Percentiles rank a stretch among this genome's conserved stretches.
Conservation (phyloP, 768 basidiomycete species). For the Leccinum subtestaceum region DNA sequence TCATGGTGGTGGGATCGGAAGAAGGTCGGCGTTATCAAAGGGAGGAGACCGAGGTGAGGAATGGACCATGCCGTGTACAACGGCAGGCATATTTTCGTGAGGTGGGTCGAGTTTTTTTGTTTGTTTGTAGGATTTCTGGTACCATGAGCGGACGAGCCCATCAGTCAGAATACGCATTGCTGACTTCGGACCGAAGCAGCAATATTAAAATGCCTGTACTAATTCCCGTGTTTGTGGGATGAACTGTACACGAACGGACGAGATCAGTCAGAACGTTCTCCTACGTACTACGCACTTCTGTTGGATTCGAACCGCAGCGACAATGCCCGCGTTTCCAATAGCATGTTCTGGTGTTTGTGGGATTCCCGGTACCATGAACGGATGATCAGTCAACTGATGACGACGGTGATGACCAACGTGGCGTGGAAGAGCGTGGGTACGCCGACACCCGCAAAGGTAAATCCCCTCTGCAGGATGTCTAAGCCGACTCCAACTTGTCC, state of each 20-base stretch:
- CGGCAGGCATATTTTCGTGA: neutral
- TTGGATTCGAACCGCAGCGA: neutral
- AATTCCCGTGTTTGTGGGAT: neutral
- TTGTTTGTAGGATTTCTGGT: neutral
- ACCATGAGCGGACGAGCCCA: neutral
- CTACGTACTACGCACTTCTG: neutral
- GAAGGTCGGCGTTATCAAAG: neutral
- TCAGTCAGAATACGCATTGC: neutral
- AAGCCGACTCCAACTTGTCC: constrained; percentile 4
- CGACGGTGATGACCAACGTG: no score
- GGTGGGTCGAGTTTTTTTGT: neutral
- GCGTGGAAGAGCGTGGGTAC: constrained; percentile 28
- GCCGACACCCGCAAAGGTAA: constrained; percentile 23
- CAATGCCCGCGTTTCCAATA: neutral
- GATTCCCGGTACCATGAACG: neutral
- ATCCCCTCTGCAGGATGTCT: constrained; percentile 7
- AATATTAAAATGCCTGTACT: neutral
- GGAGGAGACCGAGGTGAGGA: no score
- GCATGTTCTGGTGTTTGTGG: no score
- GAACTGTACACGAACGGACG: neutral
- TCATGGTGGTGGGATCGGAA: neutral
- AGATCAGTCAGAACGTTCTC: neutral
- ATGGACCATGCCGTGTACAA: neutral
- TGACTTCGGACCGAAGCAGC: neutral
- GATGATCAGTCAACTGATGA: neutral